These are phyloP conservation scores for Apiospora koreana DNA, from an alignment of 2,329 filamentous ascomycete species.

Conservation along the genomic window DNA sequence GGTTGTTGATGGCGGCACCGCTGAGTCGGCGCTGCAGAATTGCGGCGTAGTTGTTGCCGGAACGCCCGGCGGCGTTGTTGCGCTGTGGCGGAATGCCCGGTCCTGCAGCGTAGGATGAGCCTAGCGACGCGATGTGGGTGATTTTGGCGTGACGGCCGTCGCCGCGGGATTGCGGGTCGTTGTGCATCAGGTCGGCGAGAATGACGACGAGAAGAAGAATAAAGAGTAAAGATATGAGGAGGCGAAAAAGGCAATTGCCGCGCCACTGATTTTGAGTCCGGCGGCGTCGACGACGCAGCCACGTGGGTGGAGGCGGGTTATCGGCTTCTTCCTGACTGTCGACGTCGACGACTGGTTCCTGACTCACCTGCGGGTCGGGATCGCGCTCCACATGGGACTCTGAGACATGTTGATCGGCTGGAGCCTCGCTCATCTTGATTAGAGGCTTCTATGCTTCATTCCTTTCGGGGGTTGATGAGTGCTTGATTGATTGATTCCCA, in stretches of 20 bases:
- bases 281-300: neutral
- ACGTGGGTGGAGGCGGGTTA: neutral
- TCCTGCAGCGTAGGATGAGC: slow-evolving; percentile 33
- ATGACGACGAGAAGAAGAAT: neutral
- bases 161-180: neutral
- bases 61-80: slow-evolving; percentile 31
- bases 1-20: slow-evolving; percentile 14
- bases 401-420: neutral
- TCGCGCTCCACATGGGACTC: neutral
- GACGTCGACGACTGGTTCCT: neutral
- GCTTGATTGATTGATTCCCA: neutral
- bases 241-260: slow-evolving; percentile 1
- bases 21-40: slow-evolving; percentile 28
- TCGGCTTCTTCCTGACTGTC: neutral
- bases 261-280: neutral
- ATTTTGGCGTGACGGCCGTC: neutral
- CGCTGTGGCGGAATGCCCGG: slow-evolving; percentile 35
- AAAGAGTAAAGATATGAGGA: neutral
- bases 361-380: neutral
- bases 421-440: neutral
- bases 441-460: no score
- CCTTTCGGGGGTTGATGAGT: neutral
- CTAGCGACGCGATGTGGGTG: slow-evolving; percentile 29
- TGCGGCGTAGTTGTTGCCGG: slow-evolving; percentile 37
- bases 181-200: neutral